Percentiles rank a stretch among this genome's conserved stretches.
These are phyloP conservation scores for Paxillus involutus DNA, from an alignment of 768 basidiomycete species.

Conservation along the genomic window DNA sequence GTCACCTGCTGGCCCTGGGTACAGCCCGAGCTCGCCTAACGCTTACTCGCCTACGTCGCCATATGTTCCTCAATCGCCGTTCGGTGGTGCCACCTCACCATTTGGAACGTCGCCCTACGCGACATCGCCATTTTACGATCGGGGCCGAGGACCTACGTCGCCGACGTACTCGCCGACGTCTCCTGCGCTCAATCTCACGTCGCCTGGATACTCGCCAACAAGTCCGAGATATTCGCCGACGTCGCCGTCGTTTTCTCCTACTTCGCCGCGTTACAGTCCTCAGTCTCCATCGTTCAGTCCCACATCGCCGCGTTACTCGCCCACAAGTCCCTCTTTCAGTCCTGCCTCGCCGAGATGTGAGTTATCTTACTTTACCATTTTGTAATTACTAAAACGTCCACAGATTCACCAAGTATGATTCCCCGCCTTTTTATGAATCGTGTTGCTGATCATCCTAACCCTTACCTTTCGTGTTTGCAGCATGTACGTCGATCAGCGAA, in stretches of 20 bases:
- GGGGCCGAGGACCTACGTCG: constrained; percentile 64
- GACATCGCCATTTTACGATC: constrained; percentile 81
- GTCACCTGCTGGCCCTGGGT: constrained; percentile 86
- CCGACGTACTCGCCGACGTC: constrained; percentile 90
- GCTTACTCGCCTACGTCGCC: constrained; percentile 89
- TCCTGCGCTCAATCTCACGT: constrained; percentile 77
- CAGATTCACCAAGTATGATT: constrained; percentile 81
- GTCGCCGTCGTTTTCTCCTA: constrained; percentile 82
- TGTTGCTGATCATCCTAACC: constrained; percentile 23
- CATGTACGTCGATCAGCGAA: constrained; percentile 51
- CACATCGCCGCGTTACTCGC: constrained; percentile 87
- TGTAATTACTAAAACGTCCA: background rate
- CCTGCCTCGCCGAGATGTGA: constrained; percentile 90
- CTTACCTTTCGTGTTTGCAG: constrained; percentile 33
- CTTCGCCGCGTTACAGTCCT: constrained; percentile 82
- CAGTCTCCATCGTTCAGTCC: constrained; percentile 91
- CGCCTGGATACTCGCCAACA: constrained; percentile 66
- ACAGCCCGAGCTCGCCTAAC: constrained; percentile 91
- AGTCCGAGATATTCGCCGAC: constrained; percentile 87
- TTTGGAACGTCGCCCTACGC: constrained; percentile 80
- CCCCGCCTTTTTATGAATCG: background rate
- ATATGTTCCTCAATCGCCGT: constrained; percentile 84
- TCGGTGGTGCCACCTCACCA: constrained; percentile 78
- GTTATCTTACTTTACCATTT: constrained; percentile 25
- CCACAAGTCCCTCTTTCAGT: constrained; percentile 88